Base-by-base conservation (phyloP, 495 filamentous ascomycete genomes). In the Neurospora cerealis region DNA sequence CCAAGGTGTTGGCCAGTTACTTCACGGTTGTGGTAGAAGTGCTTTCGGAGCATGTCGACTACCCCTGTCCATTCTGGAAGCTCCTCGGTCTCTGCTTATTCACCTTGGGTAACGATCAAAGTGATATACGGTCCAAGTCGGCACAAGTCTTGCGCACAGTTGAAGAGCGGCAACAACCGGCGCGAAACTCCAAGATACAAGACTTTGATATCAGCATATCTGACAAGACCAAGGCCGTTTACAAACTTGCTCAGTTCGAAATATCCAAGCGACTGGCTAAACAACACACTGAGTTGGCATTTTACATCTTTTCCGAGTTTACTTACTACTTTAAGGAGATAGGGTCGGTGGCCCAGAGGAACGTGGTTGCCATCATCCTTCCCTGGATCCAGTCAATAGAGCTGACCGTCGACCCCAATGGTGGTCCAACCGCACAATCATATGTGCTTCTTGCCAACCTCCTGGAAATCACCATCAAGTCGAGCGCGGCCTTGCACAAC, bases 201-300 rank as follows among this genome's bases (percentile, higher is more conserved):
- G 96, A 98, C 80, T 96, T 97, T 70, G 96, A 99, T 77, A 97
- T 99, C 77, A 97, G 95, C 80, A 95, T 99, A 62, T 95, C 96
- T 2, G 96, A 99, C 83, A 97, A 97, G 83, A 99, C 96, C 0
- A 97, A 95, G 73, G 96, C 96, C 1, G 95, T 99, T 3, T 98
- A 98, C 81, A 98, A 98, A 81, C 87, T 95, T 21, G 96, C 96
- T 5, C 96, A 98, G 76, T 98, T 98, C 75, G 96, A 98, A 77
- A 95, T 95, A 10, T 98, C 96, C 0, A 94, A 94, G 75, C 84
- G 93, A 66, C 86, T 98, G n/a, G 91, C 96, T 5, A 92, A 91
- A 77, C 91, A 95, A 74, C 93, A 98, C 79, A 87, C 91, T 0
- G 93, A 97, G 74, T 83, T 96, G 69, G 95, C 96, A 1, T 97